Evolutionary conservation across 495 filamentous ascomycete species (phyloP), one percentile per base, ranked within the genome.

Genomic region (Daldinia bambusicola): DNA sequence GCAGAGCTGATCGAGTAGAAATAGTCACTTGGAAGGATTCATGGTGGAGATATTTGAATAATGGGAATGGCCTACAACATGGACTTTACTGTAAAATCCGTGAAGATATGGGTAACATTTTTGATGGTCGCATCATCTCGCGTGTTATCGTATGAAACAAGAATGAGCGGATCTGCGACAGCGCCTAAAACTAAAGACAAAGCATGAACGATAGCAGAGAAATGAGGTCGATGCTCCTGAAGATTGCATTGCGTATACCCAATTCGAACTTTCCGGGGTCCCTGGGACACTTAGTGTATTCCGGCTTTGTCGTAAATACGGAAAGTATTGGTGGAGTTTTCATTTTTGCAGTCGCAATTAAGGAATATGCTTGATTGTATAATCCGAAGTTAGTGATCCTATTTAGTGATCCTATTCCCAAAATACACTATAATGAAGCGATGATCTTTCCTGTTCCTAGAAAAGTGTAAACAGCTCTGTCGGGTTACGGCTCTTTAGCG

Each of bases 151-250:
- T 58, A 56, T 70, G 71, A 74, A 67, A 70, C 63, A 37, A 43
- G 57, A 55, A 66, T 52, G 66, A 61, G 71, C 45, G 30, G 48
- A 71, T 58, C 63, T 70, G 71, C 71, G 71, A 70, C 71, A 71
- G 59, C 63, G 63, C 67, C 62, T 37, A 67, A 67, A 67, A 58
- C 40, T 51, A 37, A 37, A 3, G 26, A 26, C 26, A 26, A 26
- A 38, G 56, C 65, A 65, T 56, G 20, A 37, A 7, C 20, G 20
- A 65, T 34, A 7, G 6, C 6, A 4, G 22, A 53, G 26, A 2
- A 32, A 14, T 32, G 13, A 13, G 30, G 1, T 53, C 2, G 14
- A 53, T 30, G 4, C 12, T 32, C 32, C 50, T 1, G 22, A 53
- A 32, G n/a, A 53, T 53, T 53, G 26, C 26, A 53, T 53, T 53